These are phyloP conservation scores for Byssothecium circinans DNA, from an alignment of 2,329 filamentous ascomycete species.

Conservation along the genomic window DNA sequence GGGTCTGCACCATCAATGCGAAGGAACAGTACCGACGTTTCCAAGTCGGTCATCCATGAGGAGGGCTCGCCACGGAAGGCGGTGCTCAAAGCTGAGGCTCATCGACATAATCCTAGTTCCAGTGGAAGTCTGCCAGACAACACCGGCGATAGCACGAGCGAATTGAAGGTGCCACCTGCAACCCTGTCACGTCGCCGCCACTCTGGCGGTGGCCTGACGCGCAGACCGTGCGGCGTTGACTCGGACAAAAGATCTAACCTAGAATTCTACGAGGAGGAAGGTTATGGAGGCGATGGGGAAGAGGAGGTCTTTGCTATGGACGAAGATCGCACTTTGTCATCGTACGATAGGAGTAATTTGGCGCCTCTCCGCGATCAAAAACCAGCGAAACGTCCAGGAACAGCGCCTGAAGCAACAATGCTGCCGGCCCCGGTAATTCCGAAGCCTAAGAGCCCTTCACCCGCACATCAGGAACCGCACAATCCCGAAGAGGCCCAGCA, in stretches of 20 bases:
- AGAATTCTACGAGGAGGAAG: conserved; percentile 90
- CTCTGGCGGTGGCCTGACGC: conserved; percentile 81
- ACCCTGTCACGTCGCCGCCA: conserved; percentile 65
- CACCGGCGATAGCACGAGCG: conserved; percentile 3
- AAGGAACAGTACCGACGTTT: conserved; percentile 44
- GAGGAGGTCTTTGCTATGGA: conserved; percentile 73
- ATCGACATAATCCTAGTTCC: conserved; percentile 32
- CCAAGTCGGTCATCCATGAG: conserved; percentile 29
- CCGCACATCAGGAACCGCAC: conserved; percentile 21
- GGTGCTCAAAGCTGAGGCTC: conserved; percentile 46
- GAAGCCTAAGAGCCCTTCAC: conserved; percentile 13
- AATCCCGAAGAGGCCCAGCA: conserved; percentile 52
- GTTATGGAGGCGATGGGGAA: conserved; percentile 77
- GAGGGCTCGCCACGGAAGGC: conserved; percentile 45
- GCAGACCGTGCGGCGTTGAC: conserved; percentile 69
- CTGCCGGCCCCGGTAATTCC: conserved; percentile 34
- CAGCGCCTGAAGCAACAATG: conserved; percentile 29
- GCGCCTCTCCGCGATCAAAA: conserved; percentile 8
- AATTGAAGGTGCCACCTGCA: conserved; percentile 32
- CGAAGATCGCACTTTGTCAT: conserved; percentile 40
- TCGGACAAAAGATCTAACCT: conserved; percentile 68
- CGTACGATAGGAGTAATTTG: conserved; percentile 8
- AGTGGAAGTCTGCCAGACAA: conserved; percentile 10
- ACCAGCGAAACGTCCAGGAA: not conserved
- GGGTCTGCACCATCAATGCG: conserved; percentile 39